A percentile compares a stretch with the other conserved stretches of the same genome.
These are phyloP conservation scores for Globisporangium camurandrum DNA, from an alignment of 352 stramenopile genomes.

Conservation along the genomic window DNA sequence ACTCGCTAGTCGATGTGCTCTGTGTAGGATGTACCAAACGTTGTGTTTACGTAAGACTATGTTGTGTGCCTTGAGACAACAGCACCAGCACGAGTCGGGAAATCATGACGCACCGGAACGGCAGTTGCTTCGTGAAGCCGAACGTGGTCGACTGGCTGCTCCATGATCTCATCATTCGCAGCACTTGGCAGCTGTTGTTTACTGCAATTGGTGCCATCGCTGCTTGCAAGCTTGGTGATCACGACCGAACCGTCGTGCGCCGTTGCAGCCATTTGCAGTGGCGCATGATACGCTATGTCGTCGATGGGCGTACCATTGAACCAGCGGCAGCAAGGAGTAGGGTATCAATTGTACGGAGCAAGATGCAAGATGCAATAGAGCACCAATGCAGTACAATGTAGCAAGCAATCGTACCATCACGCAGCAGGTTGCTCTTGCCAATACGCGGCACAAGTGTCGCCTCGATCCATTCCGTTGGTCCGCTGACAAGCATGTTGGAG, in stretches of 20 bases:
- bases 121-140: constrained; percentile 5
- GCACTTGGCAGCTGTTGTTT: not conserved
- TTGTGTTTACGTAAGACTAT: no score
- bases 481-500: constrained; percentile 20
- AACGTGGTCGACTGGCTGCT: constrained; percentile 11
- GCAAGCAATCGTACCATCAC: constrained; percentile 7
- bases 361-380: not conserved
- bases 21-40: no score
- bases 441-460: constrained; percentile 17
- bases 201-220: not conserved
- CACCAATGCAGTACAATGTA: no score
- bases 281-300: constrained; percentile 30
- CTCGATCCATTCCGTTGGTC: constrained; percentile 33
- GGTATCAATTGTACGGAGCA: not conserved
- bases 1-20: not conserved
- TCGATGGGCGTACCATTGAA: not conserved
- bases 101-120: constrained; percentile 3
- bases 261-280: constrained; percentile 29
- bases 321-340: not conserved
- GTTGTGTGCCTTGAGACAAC: no score
- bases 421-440: constrained; percentile 32
- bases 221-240: constrained; percentile 16
- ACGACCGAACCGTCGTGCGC: constrained; percentile 24
- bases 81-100: not conserved
- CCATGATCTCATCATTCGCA: constrained; percentile 13